These are phyloP conservation scores for Catunica adiposa DNA, from an alignment of 2,329 filamentous ascomycete genomes.

Conservation along the genomic window DNA sequence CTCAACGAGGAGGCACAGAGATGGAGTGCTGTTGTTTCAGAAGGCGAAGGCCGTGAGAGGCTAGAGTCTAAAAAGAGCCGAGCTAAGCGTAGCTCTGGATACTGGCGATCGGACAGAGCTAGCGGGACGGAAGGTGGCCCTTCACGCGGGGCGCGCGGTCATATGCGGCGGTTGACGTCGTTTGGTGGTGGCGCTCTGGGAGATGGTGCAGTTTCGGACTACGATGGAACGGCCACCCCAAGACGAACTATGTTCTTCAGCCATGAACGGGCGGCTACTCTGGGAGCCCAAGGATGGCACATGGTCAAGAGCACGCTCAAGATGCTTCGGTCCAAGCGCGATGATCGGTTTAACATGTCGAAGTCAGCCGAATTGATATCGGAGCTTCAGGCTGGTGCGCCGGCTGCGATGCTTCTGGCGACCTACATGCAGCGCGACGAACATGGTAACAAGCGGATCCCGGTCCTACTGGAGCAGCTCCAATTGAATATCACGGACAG, in stretches of 20 bases:
- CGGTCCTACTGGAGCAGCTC: slow-evolving; percentile 85
- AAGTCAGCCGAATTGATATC: slow-evolving; percentile 96
- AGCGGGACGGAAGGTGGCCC: slow-evolving; percentile 11
- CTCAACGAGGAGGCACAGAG: slow-evolving; percentile 41
- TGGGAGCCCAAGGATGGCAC: slow-evolving; percentile 72
- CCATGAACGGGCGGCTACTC: slow-evolving; percentile 53
- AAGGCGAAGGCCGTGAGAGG: slow-evolving; percentile 56
- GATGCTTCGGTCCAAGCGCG: slow-evolving; percentile 61
- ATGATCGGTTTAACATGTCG: slow-evolving; percentile 77
- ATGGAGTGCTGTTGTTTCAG: slow-evolving; percentile 34
- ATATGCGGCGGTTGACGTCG: slow-evolving; percentile 49
- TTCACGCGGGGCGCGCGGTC: slow-evolving; percentile 25
- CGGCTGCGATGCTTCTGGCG: slow-evolving; percentile 82
- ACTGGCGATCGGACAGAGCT: slow-evolving; percentile 15
- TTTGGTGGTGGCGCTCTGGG: slow-evolving; percentile 38
- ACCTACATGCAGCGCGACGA: slow-evolving; percentile 98
- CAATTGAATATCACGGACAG: slow-evolving; percentile 79
- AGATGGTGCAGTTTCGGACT: slow-evolving; percentile 38
- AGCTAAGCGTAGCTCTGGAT: slow-evolving; percentile 7
- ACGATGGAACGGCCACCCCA: slow-evolving; percentile 37
- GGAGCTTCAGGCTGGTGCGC: slow-evolving; percentile 79
- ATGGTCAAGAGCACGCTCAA: slow-evolving; percentile 83
- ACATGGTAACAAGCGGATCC: slow-evolving; percentile 85
- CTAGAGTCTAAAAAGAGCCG: slow-evolving; percentile 26
- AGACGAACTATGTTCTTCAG: slow-evolving; percentile 36